Evolutionary conservation across 1,139 yeast genomes (phyloP).

Genomic region (Suhomyces bolitotheri): DNA sequence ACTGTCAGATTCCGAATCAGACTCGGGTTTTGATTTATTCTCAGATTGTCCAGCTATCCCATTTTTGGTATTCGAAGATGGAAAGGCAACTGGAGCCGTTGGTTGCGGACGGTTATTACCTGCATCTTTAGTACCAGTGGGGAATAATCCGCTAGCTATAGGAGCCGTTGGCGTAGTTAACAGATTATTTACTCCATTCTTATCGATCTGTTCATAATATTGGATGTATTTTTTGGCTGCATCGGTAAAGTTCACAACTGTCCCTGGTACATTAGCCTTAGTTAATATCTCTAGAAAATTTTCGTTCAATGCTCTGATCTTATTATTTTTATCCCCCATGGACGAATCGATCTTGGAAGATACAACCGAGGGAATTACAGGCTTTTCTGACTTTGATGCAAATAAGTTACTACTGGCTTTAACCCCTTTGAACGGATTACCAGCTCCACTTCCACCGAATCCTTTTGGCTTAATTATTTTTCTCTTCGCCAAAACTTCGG

Average conservation of each 20-base stretch:
- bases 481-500: slow-evolving; percentile 64
- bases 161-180: neutral
- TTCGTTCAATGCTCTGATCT: slow-evolving; percentile 68
- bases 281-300: slow-evolving; percentile 56
- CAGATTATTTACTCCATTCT: neutral
- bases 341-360: no score
- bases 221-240: slow-evolving; percentile 60
- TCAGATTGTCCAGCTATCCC: neutral
- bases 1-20: slow-evolving; percentile 33
- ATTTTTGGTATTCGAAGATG: neutral
- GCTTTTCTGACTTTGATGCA: neutral
- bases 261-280: slow-evolving; percentile 42
- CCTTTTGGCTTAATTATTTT: slow-evolving; percentile 64
- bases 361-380: no score
- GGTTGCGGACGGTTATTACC: neutral
- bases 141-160: neutral
- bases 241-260: slow-evolving; percentile 58
- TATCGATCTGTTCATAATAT: slow-evolving; percentile 38
- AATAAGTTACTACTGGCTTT: neutral
- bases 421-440: slow-evolving; percentile 3
- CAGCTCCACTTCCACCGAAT: slow-evolving; percentile 8
- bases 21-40: slow-evolving; percentile 8
- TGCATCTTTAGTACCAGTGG: neutral
- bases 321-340: slow-evolving; percentile 38
- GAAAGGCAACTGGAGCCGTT: slow-evolving; percentile 1